Evolutionary conservation across 2,329 filamentous ascomycete genomes (phyloP).

Genomic region (Colletotrichum trifolii): DNA sequence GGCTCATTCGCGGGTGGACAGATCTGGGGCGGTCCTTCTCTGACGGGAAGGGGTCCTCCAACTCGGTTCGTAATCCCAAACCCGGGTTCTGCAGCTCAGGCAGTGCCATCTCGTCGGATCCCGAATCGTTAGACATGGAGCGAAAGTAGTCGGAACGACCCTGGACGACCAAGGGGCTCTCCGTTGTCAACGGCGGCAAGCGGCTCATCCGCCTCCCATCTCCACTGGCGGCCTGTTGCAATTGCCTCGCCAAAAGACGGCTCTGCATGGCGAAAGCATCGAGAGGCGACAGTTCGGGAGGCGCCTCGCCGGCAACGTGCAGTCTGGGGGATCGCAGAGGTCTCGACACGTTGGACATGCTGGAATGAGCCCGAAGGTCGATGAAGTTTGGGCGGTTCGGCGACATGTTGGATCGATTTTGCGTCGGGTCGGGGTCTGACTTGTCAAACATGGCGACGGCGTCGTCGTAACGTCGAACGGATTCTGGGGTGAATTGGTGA

Average conservation of each 20-base stretch:
- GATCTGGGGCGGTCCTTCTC: slow-evolving; percentile 72
- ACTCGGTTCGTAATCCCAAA: slow-evolving; percentile 63
- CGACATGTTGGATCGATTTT: slow-evolving; percentile 53
- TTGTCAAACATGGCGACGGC: slow-evolving; percentile 28
- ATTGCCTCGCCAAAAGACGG: slow-evolving; percentile 84
- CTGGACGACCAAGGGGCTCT: slow-evolving; percentile 80
- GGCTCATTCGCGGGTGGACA: slow-evolving; percentile 80
- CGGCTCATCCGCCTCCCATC: slow-evolving; percentile 85
- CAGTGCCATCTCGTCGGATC: slow-evolving; percentile 54
- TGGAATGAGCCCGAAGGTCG: slow-evolving; percentile 68
- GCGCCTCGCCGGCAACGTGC: slow-evolving; percentile 82
- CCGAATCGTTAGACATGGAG: slow-evolving; percentile 73
- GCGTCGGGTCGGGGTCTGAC: slow-evolving; percentile 13
- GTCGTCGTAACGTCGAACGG: background rate
- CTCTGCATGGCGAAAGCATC: slow-evolving; percentile 96
- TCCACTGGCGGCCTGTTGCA: slow-evolving; percentile 80
- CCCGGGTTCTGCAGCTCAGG: slow-evolving; percentile 46
- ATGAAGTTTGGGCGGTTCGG: slow-evolving; percentile 66
- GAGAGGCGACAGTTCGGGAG: slow-evolving; percentile 90
- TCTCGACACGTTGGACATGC: slow-evolving; percentile 56
- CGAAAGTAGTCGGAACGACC: slow-evolving; percentile 85
- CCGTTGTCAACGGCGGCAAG: slow-evolving; percentile 83
- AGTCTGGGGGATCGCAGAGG: slow-evolving; percentile 78
- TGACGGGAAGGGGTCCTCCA: slow-evolving; percentile 63
- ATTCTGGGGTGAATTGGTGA: slow-evolving; percentile 4